Evolutionary conservation across 2,329 filamentous ascomycete species (phyloP), one percentile per base, ranked within the genome.

Genomic region (Colletotrichum nymphaeae): DNA sequence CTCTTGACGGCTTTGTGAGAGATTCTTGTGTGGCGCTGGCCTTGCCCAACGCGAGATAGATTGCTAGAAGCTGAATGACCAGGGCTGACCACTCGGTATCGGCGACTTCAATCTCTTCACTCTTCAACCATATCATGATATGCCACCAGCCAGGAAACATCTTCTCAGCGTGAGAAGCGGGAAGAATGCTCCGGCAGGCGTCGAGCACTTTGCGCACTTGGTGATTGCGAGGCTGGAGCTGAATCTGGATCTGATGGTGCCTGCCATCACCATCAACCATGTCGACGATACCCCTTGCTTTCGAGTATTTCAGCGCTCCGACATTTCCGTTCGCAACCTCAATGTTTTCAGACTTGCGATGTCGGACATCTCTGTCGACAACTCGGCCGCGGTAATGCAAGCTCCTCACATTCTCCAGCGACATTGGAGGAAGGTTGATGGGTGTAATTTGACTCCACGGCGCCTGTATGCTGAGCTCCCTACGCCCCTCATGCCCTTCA

Each of bases 61-160:
- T 86, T 4, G 89, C 85, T 58, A 94, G 87, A 3, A 95, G 81
- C 11, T 93, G 85, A 11, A 93, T 86, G 3, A 91, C 86, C 59
- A 93, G 80, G 2, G 91, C 89, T 4, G 92, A 93, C 93, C 93
- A 95, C 80, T 95, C 94, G 1, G 84, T 70, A 74, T 93, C 87
- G 4, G 82, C 81, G 16, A 86, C 79, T 8, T 84, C 79, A 4
- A 87, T 82, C 4, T 86, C 84, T 69, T 87, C 86, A 12, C 82
- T 78, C 35, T 84, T 83, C 53, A 94, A 84, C 93, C 93, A 96
- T 74, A 91, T 89, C 82, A 93, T 88, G 24, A 90, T 87, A 78
- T 94, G 92, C 88, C 93, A 93, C 93, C 93, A 95, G 2, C 89
- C 90, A 11, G 91, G 87, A 69, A 94, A 83, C 11, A 95, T 83